phyloP scores from a whole-genome alignment of 257 asterid species.

The Salvia splendens region DNA sequence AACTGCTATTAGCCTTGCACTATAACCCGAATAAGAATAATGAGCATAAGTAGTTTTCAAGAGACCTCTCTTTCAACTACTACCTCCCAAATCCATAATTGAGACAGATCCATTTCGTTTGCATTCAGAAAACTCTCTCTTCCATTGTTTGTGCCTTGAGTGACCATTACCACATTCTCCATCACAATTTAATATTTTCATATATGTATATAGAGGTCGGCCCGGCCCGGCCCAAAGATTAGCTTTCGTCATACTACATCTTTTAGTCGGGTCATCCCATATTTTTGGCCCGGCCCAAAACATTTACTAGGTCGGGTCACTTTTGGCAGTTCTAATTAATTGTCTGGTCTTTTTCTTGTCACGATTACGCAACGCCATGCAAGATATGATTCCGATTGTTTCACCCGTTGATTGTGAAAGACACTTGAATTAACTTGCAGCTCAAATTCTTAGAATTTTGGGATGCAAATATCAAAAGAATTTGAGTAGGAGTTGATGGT shows the following conservation, averaged over 20 bases:
- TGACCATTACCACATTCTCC: not conserved
- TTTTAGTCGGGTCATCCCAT: no score
- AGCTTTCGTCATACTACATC: no score
- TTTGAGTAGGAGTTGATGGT: not conserved
- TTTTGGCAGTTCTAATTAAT: no score
- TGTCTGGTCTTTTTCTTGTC: not conserved
- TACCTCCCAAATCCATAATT: not conserved
- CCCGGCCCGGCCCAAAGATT: no score
- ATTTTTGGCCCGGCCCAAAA: no score
- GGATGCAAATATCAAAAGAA: not conserved
- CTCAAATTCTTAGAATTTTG: not conserved
- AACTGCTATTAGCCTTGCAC: conserved; percentile 5
- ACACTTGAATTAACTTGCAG: not conserved
- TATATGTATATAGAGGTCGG: no score
- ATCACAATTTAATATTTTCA: no score
- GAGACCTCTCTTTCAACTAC: not conserved
- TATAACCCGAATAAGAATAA: conserved; percentile 28
- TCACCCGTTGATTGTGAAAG: not conserved
- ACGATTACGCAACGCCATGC: not conserved
- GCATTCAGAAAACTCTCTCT: not conserved
- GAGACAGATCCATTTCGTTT: not conserved
- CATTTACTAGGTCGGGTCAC: no score
- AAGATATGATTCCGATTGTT: not conserved
- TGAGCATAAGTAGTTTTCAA: not conserved
- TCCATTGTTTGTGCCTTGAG: conserved; percentile 1